Evolutionary conservation across 108 stramenopile genomes (phyloP), one percentile per base, ranked within the genome.

Genomic region (Epipyxis sp.): DNA sequence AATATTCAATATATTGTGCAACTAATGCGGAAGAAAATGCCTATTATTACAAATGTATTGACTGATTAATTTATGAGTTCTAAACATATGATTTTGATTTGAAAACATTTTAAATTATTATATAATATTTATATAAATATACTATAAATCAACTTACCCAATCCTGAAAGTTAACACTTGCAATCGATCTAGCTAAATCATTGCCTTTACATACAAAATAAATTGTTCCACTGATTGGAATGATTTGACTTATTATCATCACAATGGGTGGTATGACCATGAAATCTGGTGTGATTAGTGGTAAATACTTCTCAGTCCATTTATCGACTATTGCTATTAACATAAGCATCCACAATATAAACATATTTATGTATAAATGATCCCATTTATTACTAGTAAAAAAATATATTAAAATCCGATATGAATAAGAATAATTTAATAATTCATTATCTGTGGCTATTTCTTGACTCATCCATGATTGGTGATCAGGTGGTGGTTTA

Each of bases 1-100:
- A 54, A 42, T 74, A 74, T 37, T 74, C 71, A 6, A 74, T 32
- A 74, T 74, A 74, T 42, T 74, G 71, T 34, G 46, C 44, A 29
- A 39, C 43, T 42, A 74, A 20, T 30, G 6, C 10, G 6, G 71
- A 46, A 37, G 44, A 16, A 37, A 74, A 34, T 10, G 71, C 65
- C 65, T 67, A 20, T 13, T 50, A 50, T n/a, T n/a, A n/a, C n/a
- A 20, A 50, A 50, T 13, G 20, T 20, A 6, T 13, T 13, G 13
- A 6, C 46, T 20, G 20, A 50, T 20, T 20, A 6, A 6, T 13
- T 20, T 20, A 50, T 20, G 13, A 50, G 20, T 20, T 13, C 20
- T 20, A 50, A 50, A 6, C 6, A 6, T 13, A 50, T 6, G 46
- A 50, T 20, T 13, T 13, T 13, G 46, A 6, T 13, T 13, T 50